Base-by-base conservation (phyloP, 2,329 filamentous ascomycete species). In the Aspergillus sp. region DNA sequence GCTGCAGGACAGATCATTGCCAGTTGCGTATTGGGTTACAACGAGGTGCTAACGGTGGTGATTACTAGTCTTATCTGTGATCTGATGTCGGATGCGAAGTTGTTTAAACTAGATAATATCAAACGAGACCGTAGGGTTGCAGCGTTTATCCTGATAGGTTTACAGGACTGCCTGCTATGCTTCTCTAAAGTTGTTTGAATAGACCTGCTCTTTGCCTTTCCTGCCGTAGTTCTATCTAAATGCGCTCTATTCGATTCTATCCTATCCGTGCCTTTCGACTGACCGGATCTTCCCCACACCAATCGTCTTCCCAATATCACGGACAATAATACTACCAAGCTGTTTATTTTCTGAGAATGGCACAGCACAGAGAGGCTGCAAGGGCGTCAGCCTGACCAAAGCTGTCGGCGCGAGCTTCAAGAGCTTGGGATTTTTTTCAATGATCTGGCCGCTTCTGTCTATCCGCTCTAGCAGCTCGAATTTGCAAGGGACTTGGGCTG, bases 401-500 rank as follows among this genome's bases (percentile, higher is more conserved):
- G 36, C 27, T 7, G 26, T 12, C 7, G 5, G 1, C 4, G 5
- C 9, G 11, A 3, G 9, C 36, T 12, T 29, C 10, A 29, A 7
- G 4, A n/a, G 4, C 27, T n/a, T n/a, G 11, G 33, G 33, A 34
- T 34, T 7, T 6, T 12, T 7, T n/a, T 34, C 33, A 6, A 34
- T 34, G n/a, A 5, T 7, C 36, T 1, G 7, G 11, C 36, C 36
- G 11, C 7, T 19, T 11, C 27, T 26, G 11, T 13, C 27, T 10
- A 28, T 9, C 8, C 5, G 3, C 10, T n/a, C 9, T 12, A 37
- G 36, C 6, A 37, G 10, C 26, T 13, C 27, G 27, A 37, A 29
- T 12, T 27, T 37, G 36, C 27, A 37, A 3, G 36, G 10, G 7
- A n/a, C 36, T n/a, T 98, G 93, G 78, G 93, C 93, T 70, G 93